A percentile compares a stretch with the other conserved stretches of the same genome.
These are phyloP conservation scores for Lactifluus echinatus DNA, from an alignment of 768 basidiomycete genomes.

Conservation along the genomic window DNA sequence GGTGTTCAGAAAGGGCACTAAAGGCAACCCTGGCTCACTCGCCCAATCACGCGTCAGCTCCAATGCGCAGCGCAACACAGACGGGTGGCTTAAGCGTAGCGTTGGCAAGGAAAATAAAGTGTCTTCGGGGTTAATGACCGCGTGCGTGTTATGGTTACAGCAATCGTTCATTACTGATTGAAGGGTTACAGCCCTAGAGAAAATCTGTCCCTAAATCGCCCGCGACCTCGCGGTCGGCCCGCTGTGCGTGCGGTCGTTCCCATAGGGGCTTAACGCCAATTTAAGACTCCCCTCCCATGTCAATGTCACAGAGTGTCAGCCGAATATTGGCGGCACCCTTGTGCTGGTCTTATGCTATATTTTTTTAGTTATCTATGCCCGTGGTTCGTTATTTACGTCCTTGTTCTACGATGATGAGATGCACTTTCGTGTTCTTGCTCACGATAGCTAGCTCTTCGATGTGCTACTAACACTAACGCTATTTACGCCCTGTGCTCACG, in stretches of 20 bases:
- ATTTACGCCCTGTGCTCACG: constrained; percentile 7
- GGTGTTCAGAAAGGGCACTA: constrained; percentile 26
- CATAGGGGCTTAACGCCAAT: neutral
- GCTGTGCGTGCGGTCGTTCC: constrained; percentile 23
- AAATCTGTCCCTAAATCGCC: constrained; percentile 36
- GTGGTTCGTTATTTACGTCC: neutral
- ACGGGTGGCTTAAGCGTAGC: constrained; percentile 60
- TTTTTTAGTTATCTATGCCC: constrained; percentile 1
- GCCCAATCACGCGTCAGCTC: constrained; percentile 47
- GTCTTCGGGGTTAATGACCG: constrained; percentile 36
- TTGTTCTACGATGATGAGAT: neutral
- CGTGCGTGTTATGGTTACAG: constrained; percentile 37
- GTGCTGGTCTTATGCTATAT: neutral
- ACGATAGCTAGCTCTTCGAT: constrained; percentile 15
- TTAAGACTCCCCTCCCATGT: neutral
- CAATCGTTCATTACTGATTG: neutral
- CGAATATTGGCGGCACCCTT: neutral
- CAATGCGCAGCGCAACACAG: constrained; percentile 44
- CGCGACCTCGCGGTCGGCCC: constrained; percentile 37
- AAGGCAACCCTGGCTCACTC: constrained; percentile 25
- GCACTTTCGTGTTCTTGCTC: constrained; percentile 4
- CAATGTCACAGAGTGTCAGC: neutral
- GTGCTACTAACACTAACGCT: neutral
- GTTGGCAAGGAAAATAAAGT: constrained; percentile 38
- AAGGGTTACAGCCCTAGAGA: constrained; percentile 30